Percentiles rank a stretch among this genome's conserved stretches.
Conservation (phyloP, 148 eudicot species). For the Rhododendron kiyosumense region DNA sequence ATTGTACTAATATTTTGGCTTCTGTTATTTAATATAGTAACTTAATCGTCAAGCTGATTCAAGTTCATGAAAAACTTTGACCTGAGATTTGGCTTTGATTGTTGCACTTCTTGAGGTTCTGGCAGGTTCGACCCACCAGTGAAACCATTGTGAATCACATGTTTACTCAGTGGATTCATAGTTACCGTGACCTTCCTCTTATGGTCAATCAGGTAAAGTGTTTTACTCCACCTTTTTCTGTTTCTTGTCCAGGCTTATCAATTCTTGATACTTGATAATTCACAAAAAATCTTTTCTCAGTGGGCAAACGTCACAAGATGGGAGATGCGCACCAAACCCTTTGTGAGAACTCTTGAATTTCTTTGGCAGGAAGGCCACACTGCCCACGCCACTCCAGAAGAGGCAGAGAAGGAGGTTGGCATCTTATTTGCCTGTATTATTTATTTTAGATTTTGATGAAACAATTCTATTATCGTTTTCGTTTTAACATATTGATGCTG, state of each 20-base stretch:
- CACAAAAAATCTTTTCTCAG: constrained; percentile 33
- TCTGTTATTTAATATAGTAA: background rate
- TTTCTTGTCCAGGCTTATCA: background rate
- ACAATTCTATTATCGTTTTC: background rate
- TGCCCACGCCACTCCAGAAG: constrained; percentile 92
- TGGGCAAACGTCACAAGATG: constrained; percentile 99
- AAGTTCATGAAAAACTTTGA: constrained; percentile 13
- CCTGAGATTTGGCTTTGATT: constrained; percentile 78
- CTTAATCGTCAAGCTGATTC: constrained; percentile 4
- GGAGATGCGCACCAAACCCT: constrained; percentile 99
- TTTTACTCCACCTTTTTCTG: background rate
- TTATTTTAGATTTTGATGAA: background rate
- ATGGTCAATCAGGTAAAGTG: constrained; percentile 86
- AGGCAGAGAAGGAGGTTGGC: constrained; percentile 91
- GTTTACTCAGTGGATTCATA: constrained; percentile 99
- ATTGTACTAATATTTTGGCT: background rate
- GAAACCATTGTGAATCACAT: constrained; percentile 99
- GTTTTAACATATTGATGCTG: constrained; percentile 24
- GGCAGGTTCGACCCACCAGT: constrained; percentile 99
- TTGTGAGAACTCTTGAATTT: constrained; percentile 95
- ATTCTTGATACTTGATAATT: constrained; percentile 5
- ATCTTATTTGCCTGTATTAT: background rate
- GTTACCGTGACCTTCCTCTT: constrained; percentile 97
- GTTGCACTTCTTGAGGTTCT: constrained; percentile 91
- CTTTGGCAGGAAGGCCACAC: constrained; percentile 99